phyloP scores from a whole-genome alignment of 768 basidiomycete species.

The Pisolithus tinctorius region DNA sequence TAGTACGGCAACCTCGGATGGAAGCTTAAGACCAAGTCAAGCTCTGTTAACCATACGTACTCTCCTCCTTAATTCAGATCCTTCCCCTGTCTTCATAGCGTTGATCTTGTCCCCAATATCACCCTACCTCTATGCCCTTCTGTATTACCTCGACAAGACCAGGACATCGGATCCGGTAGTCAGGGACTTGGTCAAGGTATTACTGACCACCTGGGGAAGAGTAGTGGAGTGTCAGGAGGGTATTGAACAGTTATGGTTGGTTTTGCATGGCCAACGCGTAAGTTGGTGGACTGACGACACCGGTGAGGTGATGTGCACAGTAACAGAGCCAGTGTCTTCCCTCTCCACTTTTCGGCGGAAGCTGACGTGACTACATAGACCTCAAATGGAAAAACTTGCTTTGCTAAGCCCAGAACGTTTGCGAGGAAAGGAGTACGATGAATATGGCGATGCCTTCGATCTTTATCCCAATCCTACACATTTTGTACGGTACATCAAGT shows the following conservation, averaged over 20 bases:
- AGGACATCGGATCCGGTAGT: conserved; percentile 61
- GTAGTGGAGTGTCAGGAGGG: conserved; percentile 50
- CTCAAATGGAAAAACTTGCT: conserved; percentile 26
- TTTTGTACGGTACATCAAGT: conserved; percentile 60
- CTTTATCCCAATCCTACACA: conserved; percentile 72
- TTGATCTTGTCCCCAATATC: conserved; percentile 63
- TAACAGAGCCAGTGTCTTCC: conserved; percentile 34
- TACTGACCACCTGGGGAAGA: conserved; percentile 73
- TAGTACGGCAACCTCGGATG: background rate
- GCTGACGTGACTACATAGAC: background rate
- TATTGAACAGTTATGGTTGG: conserved; percentile 47
- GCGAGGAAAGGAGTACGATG: conserved; percentile 31
- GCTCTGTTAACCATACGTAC: conserved; percentile 47
- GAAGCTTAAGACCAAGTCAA: conserved; percentile 25
- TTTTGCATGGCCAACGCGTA: conserved; percentile 44
- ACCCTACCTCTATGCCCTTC: conserved; percentile 57
- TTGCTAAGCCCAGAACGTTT: conserved; percentile 50
- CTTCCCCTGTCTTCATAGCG: conserved; percentile 62
- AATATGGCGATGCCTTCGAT: conserved; percentile 49
- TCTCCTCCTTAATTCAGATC: conserved; percentile 71
- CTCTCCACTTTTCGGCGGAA: background rate
- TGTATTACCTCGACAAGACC: conserved; percentile 43
- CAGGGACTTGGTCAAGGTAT: conserved; percentile 49
- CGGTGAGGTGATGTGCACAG: conserved; percentile 37
- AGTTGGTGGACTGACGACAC: conserved; percentile 54